phyloP scores from a whole-genome alignment of 2,329 filamentous ascomycete genomes.

The Colletotrichum navitas region DNA sequence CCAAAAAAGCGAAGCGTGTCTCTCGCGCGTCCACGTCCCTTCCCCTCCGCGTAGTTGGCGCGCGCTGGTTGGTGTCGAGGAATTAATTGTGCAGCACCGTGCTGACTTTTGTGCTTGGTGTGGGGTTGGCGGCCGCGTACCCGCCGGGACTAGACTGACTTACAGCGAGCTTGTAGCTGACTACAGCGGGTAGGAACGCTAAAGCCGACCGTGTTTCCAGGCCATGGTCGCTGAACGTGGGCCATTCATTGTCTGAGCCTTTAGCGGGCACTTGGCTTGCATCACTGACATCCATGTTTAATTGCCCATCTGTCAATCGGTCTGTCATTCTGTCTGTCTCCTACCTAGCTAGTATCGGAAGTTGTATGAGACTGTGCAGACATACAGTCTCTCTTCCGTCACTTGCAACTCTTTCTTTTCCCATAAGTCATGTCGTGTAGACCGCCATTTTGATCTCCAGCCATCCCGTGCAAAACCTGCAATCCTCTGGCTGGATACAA shows the following conservation, averaged over 20 bases:
- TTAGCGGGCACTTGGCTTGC: slow-evolving; percentile 3
- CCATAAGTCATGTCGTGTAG: background rate
- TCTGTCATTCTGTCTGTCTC: background rate
- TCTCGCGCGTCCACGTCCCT: slow-evolving; percentile 23
- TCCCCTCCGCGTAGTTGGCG: slow-evolving; percentile 24
- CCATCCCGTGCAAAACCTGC: slow-evolving; percentile 29
- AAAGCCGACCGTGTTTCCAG: slow-evolving; percentile 19
- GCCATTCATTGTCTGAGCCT: slow-evolving; percentile 25
- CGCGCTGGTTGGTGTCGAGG: slow-evolving; percentile 14
- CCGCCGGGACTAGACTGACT: background rate
- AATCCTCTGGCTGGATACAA: slow-evolving; percentile 21
- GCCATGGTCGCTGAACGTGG: slow-evolving; percentile 24
- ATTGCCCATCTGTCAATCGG: background rate
- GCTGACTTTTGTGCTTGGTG: slow-evolving; percentile 8
- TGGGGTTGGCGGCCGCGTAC: background rate
- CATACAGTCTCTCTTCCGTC: background rate
- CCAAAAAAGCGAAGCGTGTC: slow-evolving; percentile 29
- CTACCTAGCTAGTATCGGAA: too few species aligned
- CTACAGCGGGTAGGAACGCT: slow-evolving; percentile 15
- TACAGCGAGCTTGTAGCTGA: slow-evolving; percentile 1
- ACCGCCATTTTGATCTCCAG: slow-evolving; percentile 32
- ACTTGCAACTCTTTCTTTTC: background rate
- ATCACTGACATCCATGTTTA: slow-evolving; percentile 15
- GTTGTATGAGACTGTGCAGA: background rate
- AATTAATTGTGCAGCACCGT: slow-evolving; percentile 11